Percentiles rank a stretch among this genome's conserved stretches.
Conservation (phyloP, 2,329 filamentous ascomycete species). For the Didymella arachidicola region DNA sequence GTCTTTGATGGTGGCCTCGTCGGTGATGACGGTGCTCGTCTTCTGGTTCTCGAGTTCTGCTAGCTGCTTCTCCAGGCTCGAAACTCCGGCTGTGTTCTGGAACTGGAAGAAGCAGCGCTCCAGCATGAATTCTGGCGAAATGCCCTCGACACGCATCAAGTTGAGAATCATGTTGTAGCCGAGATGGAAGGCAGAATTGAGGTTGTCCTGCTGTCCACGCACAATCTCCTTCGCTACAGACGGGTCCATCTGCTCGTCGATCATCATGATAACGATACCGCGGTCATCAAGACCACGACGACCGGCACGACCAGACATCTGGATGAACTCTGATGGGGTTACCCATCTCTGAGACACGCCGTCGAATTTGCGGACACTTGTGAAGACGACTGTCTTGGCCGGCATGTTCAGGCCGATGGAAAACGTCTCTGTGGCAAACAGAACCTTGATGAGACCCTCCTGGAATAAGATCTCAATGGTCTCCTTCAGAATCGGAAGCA, state of each 20-base stretch:
- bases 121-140: constrained; percentile 98
- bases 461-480: constrained; percentile 99
- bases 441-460: constrained; percentile 94
- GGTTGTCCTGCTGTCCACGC: constrained; percentile 92
- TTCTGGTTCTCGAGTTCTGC: constrained; percentile 78
- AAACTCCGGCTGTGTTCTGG: constrained; percentile 90
- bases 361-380: constrained; percentile 93
- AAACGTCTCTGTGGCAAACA: constrained; percentile 98
- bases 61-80: constrained; percentile 82
- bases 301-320: constrained; percentile 97
- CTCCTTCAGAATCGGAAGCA: constrained; percentile 95
- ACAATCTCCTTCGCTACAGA: constrained; percentile 94
- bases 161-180: constrained; percentile 99
- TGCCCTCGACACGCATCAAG: constrained; percentile 95
- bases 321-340: constrained; percentile 94
- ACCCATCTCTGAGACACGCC: constrained; percentile 81
- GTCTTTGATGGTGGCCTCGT: constrained; percentile 88
- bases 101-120: constrained; percentile 98
- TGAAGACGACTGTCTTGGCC: constrained; percentile 99
- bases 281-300: constrained; percentile 96
- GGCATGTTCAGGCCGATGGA: constrained; percentile 99
- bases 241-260: constrained; percentile 94
- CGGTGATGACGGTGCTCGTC: constrained; percentile 76
- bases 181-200: constrained; percentile 97
- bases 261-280: constrained; percentile 99